Evolutionary conservation across 2,329 filamentous ascomycete genomes (phyloP).

Genomic region (Akanthomyces muscarius): DNA sequence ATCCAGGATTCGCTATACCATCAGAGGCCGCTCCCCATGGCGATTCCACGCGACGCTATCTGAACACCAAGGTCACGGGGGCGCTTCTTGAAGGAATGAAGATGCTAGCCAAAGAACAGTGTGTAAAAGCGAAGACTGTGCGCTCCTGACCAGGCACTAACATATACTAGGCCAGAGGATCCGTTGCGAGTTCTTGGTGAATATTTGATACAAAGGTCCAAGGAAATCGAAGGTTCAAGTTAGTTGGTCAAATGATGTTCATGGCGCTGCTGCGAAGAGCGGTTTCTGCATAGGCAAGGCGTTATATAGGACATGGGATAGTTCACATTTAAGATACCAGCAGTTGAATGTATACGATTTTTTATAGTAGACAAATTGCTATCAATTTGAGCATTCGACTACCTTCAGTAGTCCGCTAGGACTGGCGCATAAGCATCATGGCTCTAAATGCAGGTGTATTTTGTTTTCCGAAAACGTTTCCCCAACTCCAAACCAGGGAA

Average conservation of each 20-base stretch:
- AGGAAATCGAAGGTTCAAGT: constrained; percentile 45
- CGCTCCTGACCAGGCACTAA: background rate
- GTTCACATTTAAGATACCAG: constrained; percentile 6
- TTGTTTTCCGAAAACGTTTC: constrained; percentile 32
- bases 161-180: constrained; percentile 53
- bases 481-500: constrained; percentile 43
- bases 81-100: constrained; percentile 73
- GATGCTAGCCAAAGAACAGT: constrained; percentile 66
- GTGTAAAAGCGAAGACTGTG: constrained; percentile 37
- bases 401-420: constrained; percentile 33
- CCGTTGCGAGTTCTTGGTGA: constrained; percentile 67
- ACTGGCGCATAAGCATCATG: constrained; percentile 38
- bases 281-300: constrained; percentile 4
- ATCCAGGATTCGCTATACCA: constrained; percentile 51
- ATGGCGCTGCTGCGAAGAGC: background rate
- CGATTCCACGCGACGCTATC: constrained; percentile 64
- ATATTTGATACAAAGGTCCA: constrained; percentile 64
- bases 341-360: constrained; percentile 18
- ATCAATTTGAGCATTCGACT: constrained; percentile 29
- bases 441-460: constrained; percentile 40
- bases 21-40: constrained; percentile 60
- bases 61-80: constrained; percentile 67
- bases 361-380: constrained; percentile 26
- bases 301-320: constrained; percentile 5
- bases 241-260: background rate